A percentile compares a stretch with the other conserved stretches of the same genome.
These are phyloP conservation scores for Dictyostelium capitatum DNA, from an alignment of 78 protist genomes.

Conservation along the genomic window DNA sequence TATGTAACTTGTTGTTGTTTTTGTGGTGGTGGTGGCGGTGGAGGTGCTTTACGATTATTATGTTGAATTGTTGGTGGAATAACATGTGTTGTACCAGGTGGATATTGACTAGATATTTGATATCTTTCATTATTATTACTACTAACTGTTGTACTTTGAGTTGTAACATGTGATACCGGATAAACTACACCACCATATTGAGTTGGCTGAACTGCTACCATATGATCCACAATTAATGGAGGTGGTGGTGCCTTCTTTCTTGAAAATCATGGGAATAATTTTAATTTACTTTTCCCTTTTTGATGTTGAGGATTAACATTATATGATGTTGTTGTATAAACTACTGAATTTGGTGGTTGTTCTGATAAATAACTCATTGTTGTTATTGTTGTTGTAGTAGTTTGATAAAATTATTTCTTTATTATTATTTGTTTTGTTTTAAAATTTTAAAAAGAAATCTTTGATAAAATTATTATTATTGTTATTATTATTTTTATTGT, in stretches of 20 bases:
- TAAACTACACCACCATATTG: slow-evolving; percentile 45
- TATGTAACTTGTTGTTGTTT: neutral
- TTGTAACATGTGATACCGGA: neutral
- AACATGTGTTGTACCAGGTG: neutral
- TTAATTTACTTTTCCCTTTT: slow-evolving; percentile 19
- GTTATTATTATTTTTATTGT: neutral
- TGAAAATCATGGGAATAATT: slow-evolving; percentile 40
- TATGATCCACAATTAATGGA: slow-evolving; percentile 7
- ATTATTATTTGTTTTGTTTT: too few relatives aligned
- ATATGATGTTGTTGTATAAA: slow-evolving; percentile 32
- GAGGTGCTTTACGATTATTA: neutral
- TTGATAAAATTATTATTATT: neutral
- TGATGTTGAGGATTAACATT: neutral
- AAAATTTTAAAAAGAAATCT: neutral
- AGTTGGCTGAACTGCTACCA: neutral
- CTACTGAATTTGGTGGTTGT: neutral
- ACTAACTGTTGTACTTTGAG: neutral
- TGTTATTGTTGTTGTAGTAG: neutral
- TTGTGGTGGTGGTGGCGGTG: neutral
- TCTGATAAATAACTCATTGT: neutral
- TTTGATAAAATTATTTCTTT: too few relatives aligned
- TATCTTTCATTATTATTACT: neutral
- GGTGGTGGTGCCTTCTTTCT: slow-evolving; percentile 15
- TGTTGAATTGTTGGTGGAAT: neutral
- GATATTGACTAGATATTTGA: slow-evolving; percentile 13